These are phyloP conservation scores for Ustilago vetiveriae DNA, from an alignment of 1,284 basidiomycete genomes.

Conservation along the genomic window DNA sequence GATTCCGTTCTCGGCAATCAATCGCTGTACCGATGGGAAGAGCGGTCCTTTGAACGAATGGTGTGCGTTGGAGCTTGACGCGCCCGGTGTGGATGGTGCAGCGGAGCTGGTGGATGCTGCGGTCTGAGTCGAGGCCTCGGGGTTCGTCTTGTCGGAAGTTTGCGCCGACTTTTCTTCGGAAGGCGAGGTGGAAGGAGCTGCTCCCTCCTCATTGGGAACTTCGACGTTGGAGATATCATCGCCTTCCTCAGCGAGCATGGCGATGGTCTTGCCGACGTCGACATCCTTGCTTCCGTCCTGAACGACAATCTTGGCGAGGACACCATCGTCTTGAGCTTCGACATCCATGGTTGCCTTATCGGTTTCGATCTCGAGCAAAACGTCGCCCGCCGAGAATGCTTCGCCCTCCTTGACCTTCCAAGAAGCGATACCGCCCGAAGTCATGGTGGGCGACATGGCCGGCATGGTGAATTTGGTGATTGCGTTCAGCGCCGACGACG, in stretches of 20 bases:
- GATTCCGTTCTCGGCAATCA: slow-evolving; percentile 62
- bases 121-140: slow-evolving; percentile 25
- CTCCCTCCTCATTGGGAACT: slow-evolving; percentile 45
- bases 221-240: slow-evolving; percentile 68
- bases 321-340: slow-evolving; percentile 69
- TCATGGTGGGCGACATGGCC: slow-evolving; percentile 67
- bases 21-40: slow-evolving; percentile 67
- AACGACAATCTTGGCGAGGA: slow-evolving; percentile 68
- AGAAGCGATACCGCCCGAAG: slow-evolving; percentile 59
- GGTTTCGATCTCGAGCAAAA: slow-evolving; percentile 85
- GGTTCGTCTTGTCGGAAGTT: slow-evolving; percentile 30
- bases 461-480: slow-evolving; percentile 63
- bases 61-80: slow-evolving; percentile 36
- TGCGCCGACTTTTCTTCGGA: slow-evolving; percentile 15
- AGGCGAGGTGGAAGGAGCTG: slow-evolving; percentile 13
- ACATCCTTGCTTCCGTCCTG: slow-evolving; percentile 65
- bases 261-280: slow-evolving; percentile 67
- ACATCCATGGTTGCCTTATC: slow-evolving; percentile 68
- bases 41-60: slow-evolving; percentile 44
- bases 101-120: slow-evolving; percentile 37
- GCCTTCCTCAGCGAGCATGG: slow-evolving; percentile 68
- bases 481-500: slow-evolving; percentile 37
- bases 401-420: slow-evolving; percentile 69
- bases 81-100: slow-evolving; percentile 21
- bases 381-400: slow-evolving; percentile 77